Percentiles rank a stretch among this genome's conserved stretches.
phyloP scores from a whole-genome alignment of 768 basidiomycete genomes.

The Rickenella mellea region DNA sequence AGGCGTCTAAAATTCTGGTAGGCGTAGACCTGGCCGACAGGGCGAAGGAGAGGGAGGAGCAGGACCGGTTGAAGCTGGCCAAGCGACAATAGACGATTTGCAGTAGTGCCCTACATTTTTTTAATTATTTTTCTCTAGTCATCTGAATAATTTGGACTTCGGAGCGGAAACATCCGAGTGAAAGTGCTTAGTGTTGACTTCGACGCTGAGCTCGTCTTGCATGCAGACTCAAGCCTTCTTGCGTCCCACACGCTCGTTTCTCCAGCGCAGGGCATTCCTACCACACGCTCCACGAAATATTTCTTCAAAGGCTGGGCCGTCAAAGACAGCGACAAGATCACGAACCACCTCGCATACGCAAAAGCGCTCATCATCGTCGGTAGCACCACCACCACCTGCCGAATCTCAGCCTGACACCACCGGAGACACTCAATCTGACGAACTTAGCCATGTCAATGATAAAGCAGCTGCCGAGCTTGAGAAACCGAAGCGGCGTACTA shows the following conservation, averaged over 20 bases:
- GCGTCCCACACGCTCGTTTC: slow-evolving; percentile 22
- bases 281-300: slow-evolving; percentile 4
- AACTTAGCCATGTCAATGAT: slow-evolving; percentile 10
- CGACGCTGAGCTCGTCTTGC: no score
- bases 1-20: slow-evolving; percentile 90
- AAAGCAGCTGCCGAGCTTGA: slow-evolving; percentile 28
- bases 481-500: slow-evolving; percentile 26
- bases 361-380: slow-evolving; percentile 26
- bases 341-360: slow-evolving; percentile 13
- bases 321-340: no score
- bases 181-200: no score
- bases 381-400: slow-evolving; percentile 10
- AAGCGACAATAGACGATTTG: slow-evolving; percentile 2
- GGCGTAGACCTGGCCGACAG: slow-evolving; percentile 88
- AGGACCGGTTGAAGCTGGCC: slow-evolving; percentile 9
- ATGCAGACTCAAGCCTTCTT: slow-evolving; percentile 30
- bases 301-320: no score
- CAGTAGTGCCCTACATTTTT: slow-evolving; percentile 5
- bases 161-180: no score
- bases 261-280: no score
- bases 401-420: slow-evolving; percentile 7
- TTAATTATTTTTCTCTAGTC: slow-evolving; percentile 6
- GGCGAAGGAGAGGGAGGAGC: slow-evolving; percentile 46
- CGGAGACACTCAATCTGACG: slow-evolving; percentile 10
- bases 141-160: not conserved